Base-by-base conservation (phyloP, 495 filamentous ascomycete species). In the Podospora didyma region DNA sequence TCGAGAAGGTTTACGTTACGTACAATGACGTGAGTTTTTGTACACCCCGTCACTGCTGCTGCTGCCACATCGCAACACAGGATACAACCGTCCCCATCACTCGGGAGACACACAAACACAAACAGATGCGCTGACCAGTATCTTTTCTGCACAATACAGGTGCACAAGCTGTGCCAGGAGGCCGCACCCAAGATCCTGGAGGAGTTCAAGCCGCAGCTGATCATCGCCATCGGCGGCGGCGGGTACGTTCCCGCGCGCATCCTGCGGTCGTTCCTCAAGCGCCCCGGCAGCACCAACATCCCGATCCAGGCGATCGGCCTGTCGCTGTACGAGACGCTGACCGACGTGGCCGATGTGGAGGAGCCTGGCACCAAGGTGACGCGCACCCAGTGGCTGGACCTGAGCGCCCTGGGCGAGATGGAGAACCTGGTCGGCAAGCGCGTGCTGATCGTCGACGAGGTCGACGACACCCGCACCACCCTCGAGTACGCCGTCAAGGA, bases 251-350 rank as follows among this genome's bases (percentile, higher is more conserved):
- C 94, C 46, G 94, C 94, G 41, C 90, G 94, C 56, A 97, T 99
- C 73, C 85, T 99, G 54, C 89, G 93, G 47, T 97, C 94, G 11
- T 99, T 97, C 78, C 90, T 99, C 69, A 97, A 96, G 79, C 84
- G 85, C 66, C 80, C 89, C 50, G 89, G 88, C 57, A 83, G 81
- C 61, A 81, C 91, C 69, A 99, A 99, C 76, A 99, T 99, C 70
- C 93, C 94, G 56, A 99, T 99, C 73, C 94, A 99, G 81, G 94
- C 94, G 34, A 99, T 99, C 70, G 94, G 94, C 48, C 87, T 99
- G 46, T 96, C 92, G 22, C 86, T 99, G 50, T 99, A 99, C 77
- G 94, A 99, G 75, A 80, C 83, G 39, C 86, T 97, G 26, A 74
- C 84, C 55, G 65, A 63, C 28, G 74, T 78, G 46, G 80, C 88